phyloP scores from a whole-genome alignment of 306 rosid genomes.

The Acacia melanoxylon region DNA sequence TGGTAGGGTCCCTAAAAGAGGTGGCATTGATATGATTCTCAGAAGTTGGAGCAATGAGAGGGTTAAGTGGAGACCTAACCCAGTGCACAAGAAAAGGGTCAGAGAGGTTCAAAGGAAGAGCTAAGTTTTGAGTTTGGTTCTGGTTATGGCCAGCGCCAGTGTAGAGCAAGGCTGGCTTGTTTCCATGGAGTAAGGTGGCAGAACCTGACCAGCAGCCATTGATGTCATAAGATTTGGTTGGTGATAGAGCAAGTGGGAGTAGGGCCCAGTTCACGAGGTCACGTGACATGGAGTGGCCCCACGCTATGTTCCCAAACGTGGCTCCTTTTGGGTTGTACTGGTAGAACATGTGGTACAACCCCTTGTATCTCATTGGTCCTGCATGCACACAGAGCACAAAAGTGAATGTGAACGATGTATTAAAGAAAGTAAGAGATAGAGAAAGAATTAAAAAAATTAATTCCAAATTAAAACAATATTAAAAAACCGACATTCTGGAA shows the following conservation, averaged over 20 bases:
- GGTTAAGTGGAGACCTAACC: slow-evolving; percentile 38
- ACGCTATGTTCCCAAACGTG: slow-evolving; percentile 20
- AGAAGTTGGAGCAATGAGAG: slow-evolving; percentile 17
- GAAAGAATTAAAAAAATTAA: too few species aligned
- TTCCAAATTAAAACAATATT: too few species aligned
- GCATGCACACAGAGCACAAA: not conserved
- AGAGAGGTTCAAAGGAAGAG: slow-evolving; percentile 31
- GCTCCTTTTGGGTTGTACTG: slow-evolving; percentile 42
- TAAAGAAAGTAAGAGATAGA: not conserved
- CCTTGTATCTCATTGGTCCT: slow-evolving; percentile 43
- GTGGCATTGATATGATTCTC: slow-evolving; percentile 27
- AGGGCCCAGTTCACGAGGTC: slow-evolving; percentile 43
- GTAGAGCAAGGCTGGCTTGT: slow-evolving; percentile 28
- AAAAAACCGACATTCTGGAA: not conserved
- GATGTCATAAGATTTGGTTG: slow-evolving; percentile 31
- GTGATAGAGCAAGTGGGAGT: slow-evolving; percentile 30
- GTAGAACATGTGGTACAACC: slow-evolving; percentile 40
- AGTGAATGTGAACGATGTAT: not conserved
- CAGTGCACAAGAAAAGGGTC: slow-evolving; percentile 45
- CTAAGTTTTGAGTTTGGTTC: slow-evolving; percentile 38
- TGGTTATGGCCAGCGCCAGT: slow-evolving; percentile 28
- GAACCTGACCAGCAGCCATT: slow-evolving; percentile 44
- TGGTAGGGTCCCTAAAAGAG: slow-evolving; percentile 44
- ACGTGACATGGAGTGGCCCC: slow-evolving; percentile 44
- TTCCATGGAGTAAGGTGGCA: slow-evolving; percentile 21